Base-by-base conservation (phyloP, 208 protist species). In the Trypanosoma melophagium region DNA sequence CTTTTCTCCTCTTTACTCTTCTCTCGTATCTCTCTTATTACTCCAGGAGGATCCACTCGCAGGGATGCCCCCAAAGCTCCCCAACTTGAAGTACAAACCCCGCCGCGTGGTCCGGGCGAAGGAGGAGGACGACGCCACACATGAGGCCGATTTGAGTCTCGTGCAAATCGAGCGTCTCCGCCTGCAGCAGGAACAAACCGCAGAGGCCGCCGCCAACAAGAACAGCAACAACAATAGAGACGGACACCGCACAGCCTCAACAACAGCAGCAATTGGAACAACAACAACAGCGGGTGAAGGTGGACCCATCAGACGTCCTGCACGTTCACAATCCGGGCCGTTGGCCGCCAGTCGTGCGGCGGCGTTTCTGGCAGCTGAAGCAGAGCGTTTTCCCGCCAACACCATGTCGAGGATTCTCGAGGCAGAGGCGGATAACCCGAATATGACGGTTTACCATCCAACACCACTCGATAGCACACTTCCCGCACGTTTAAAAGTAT, bases 61-160 rank as follows among this genome's bases (percentile, higher is more conserved):
- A 35, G 28, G 28, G 2, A 92, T 92, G 86, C 86, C 86, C 9
- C 83, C 86, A 1, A 92, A 92, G 60, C 61, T 79, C 40, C 83
- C 81, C 0, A 88, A 81, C 49, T 56, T 92, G 2, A 89, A 83
- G 71, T 92, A 84, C 60, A 89, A 86, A 54, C 86, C 83, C 19
- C 79, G 83, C 52, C 77, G 79, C 35, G 77, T 88, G 24, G 61
- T 82, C 21, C 74, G 70, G 8, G 62, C 35, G 13, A 76, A 70
- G 52, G 54, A 79, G 3, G 80, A 81, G 13, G 9, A 21, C 4
- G 71, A 71, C 49, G 42, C 24, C 16, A 60, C 25, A 8, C 58
- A 76, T 31, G 21, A 41, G 24, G 77, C 83, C 21, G 75, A 86
- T 35, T 53, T 84, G 22, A 88, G 79, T 38, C 66, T 87, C 3